Conservation (phyloP, 2,329 filamentous ascomycete species). For the Fusarium zealandicum region DNA sequence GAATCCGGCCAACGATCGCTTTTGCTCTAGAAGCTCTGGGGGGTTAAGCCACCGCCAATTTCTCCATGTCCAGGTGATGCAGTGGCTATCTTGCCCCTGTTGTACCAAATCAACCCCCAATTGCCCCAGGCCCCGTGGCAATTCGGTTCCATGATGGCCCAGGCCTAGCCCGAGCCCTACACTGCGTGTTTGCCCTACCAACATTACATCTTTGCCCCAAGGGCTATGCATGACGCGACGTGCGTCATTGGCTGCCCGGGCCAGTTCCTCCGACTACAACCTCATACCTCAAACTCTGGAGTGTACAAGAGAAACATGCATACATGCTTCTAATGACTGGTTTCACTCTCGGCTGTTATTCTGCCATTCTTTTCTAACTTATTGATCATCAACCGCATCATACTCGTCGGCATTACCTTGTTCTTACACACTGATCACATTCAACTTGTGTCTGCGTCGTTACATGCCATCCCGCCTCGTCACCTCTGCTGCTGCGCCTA, state of each 20-base stretch:
- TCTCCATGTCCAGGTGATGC: constrained; percentile 6
- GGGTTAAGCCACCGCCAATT: constrained; percentile 7
- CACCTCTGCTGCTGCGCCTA: constrained; percentile 14
- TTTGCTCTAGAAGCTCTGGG: not conserved
- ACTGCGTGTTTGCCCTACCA: not conserved
- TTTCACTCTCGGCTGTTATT: not conserved
- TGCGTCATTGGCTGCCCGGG: constrained; percentile 38
- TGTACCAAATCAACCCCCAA: constrained; percentile 2
- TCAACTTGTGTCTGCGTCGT: not conserved
- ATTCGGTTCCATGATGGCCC: no score
- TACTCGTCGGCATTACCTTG: not conserved
- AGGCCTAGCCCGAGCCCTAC: no score
- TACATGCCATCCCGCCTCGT: constrained; percentile 15
- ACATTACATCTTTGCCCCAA: constrained; percentile 9
- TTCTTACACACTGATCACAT: not conserved
- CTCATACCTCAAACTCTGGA: constrained; percentile 3
- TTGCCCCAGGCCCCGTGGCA: no score
- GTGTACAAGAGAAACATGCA: constrained; percentile 10
- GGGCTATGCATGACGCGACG: constrained; percentile 38
- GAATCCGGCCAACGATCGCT: constrained; percentile 30
- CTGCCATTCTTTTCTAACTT: not conserved
- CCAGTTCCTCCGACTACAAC: constrained; percentile 31
- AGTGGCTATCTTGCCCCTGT: constrained; percentile 11
- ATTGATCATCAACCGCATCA: not conserved
- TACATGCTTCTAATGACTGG: not conserved